phyloP scores from a whole-genome alignment of 2,329 filamentous ascomycete species.

The Torrubiella hemipterigena region DNA sequence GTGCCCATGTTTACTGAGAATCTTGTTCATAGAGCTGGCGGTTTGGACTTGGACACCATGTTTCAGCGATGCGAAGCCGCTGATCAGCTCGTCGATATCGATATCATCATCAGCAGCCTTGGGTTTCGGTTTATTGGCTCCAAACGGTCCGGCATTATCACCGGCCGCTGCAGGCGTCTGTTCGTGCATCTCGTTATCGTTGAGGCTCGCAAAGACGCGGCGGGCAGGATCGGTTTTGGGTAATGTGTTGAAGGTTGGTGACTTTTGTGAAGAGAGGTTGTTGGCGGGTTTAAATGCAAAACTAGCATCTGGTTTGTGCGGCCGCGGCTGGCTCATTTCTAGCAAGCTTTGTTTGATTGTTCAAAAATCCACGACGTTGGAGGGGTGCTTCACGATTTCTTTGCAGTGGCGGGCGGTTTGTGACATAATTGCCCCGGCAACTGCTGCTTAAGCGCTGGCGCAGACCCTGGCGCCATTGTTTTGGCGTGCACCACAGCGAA shows the following conservation, averaged over 20 bases:
- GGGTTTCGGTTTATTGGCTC: constrained; percentile 16
- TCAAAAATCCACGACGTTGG: too few species aligned
- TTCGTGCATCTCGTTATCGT: constrained; percentile 32
- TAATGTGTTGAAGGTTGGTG: constrained; percentile 10
- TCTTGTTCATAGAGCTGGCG: too few species aligned
- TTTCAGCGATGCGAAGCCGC: constrained; percentile 16
- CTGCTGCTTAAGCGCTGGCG: too few species aligned
- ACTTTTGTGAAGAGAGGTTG: constrained; percentile 14
- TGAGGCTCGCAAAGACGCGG: constrained; percentile 9
- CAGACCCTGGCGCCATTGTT: background rate
- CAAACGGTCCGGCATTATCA: constrained; percentile 19
- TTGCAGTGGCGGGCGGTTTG: constrained; percentile 4
- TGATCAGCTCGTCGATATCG: constrained; percentile 18
- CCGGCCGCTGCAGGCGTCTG: constrained; percentile 32
- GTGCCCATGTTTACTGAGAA: too few species aligned
- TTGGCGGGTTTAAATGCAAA: constrained; percentile 19
- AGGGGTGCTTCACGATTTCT: too few species aligned
- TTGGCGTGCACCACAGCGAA: too few species aligned
- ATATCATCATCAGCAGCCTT: constrained; percentile 17
- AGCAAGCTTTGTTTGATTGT: too few species aligned
- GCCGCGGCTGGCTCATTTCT: constrained; percentile 10
- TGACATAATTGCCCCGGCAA: constrained; percentile 19
- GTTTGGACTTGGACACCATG: too few species aligned
- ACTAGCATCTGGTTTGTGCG: constrained; percentile 15
- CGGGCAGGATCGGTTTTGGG: constrained; percentile 8